Base-by-base conservation (phyloP, 2,329 filamentous ascomycete species). In the Sphaerulina vaccinii region DNA sequence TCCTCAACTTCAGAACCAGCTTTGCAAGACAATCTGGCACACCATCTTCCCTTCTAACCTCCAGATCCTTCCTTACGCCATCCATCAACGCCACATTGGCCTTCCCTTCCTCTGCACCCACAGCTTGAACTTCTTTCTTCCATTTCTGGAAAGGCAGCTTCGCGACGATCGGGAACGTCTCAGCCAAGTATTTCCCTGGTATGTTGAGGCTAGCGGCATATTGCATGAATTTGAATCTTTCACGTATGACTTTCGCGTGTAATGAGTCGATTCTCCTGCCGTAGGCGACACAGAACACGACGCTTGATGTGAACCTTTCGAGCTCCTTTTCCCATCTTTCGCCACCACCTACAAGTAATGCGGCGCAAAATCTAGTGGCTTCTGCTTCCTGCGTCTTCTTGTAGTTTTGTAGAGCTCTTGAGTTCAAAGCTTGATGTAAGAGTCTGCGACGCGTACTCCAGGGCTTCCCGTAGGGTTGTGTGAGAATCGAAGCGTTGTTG, bases 271-370 rank as follows among this genome's bases (percentile, higher is more conserved):
- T 74, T 5, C 76, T 72, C 50, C 77, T 75, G 0, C 78, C 77
- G 56, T 79, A 80, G 3, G 75, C 70, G 3, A 79, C 73, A 4
- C 72, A 75, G 54, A 79, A 77, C 5, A 78, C 75, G 24, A 79
- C 69, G 54, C 73, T 75, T 1, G 73, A 71, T 0, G 76, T 76
- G 56, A 76, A 80, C 0, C 74, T 68, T 57, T 78, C 73, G 19
- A 79, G 68, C 15, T 72, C 66, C 42, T 72, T 70, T 54, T 76
- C 75, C 67, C 76, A 79, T 11, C 24, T 11, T 19, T 70, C 69
- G 1, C 57, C 49, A 0, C 73, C 69, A 4, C 65, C 65, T 3
- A 64, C 50, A 10, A 79, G 62, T 5, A 80, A 62, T 5, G 75
- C 70, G 51, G 59, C 66, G 45, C 72, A 70, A 3, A 79, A 56